Conservation (phyloP, 2,329 filamentous ascomycete genomes). For the Sporothrix luriei region DNA sequence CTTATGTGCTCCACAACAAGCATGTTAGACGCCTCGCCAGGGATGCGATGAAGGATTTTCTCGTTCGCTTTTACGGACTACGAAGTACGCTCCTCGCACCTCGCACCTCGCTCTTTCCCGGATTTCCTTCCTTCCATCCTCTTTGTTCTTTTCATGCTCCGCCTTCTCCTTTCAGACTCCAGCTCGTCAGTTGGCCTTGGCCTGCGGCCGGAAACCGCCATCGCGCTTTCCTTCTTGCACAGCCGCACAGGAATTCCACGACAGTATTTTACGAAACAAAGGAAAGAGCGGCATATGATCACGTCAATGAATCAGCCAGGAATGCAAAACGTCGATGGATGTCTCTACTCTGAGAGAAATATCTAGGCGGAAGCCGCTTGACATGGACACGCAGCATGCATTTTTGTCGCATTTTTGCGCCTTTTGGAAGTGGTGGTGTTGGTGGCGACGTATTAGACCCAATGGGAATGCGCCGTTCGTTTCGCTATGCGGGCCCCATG, state of each 20-base stretch:
- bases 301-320: slow-evolving; percentile 11
- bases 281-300: background rate
- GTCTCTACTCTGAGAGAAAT: background rate
- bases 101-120: background rate
- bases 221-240: slow-evolving; percentile 13
- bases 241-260: background rate
- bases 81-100: background rate
- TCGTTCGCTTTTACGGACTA: background rate
- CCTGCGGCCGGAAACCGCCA: background rate
- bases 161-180: too few species aligned
- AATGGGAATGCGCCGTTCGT: background rate
- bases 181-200: slow-evolving; percentile 1
- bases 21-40: background rate
- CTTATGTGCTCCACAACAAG: background rate
- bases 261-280: background rate
- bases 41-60: slow-evolving; percentile 12
- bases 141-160: background rate
- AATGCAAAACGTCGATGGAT: slow-evolving; percentile 7
- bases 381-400: background rate
- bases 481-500: slow-evolving; percentile 24
- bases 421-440: too few species aligned
- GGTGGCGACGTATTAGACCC: background rate
- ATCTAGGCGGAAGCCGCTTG: slow-evolving; percentile 11
- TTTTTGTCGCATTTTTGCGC: slow-evolving; percentile 2
- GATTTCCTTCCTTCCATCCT: background rate